These are phyloP conservation scores for Schoenoplectus tabernaemontani DNA, from an alignment of 202 grass and related monocot species.

Conservation along the genomic window DNA sequence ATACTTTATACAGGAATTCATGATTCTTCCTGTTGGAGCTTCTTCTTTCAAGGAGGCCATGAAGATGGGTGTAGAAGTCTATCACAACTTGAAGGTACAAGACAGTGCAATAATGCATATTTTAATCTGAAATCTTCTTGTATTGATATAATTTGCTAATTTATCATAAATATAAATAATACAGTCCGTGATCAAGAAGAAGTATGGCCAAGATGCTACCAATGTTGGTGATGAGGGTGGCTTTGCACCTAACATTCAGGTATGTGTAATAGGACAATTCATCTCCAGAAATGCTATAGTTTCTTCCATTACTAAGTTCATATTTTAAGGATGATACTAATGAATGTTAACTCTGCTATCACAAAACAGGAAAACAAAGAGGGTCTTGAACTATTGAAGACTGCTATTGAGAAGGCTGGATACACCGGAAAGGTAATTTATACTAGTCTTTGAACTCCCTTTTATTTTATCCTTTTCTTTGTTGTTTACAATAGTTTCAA, in stretches of 20 bases:
- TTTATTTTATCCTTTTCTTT: neutral
- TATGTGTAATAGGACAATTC: slow-evolving; percentile 7
- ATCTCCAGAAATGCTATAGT: neutral
- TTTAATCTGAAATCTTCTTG: neutral
- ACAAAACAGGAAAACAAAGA: slow-evolving; percentile 89
- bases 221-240: slow-evolving; percentile 97
- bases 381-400: slow-evolving; percentile 86
- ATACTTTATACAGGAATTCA: slow-evolving; percentile 60
- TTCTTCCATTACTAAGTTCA: neutral
- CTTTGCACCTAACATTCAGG: slow-evolving; percentile 97
- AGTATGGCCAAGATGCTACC: slow-evolving; percentile 93
- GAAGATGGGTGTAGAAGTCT: slow-evolving; percentile 96
- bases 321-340: neutral
- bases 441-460: neutral
- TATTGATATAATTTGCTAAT: neutral
- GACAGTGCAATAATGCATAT: neutral
- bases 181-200: slow-evolving; percentile 86
- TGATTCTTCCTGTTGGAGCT: slow-evolving; percentile 92
- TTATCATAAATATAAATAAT: neutral
- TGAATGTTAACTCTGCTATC: neutral
- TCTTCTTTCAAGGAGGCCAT: slow-evolving; percentile 91
- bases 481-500: neutral
- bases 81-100: slow-evolving; percentile 80
- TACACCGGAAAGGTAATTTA: slow-evolving; percentile 75
- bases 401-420: slow-evolving; percentile 83